Conservation (phyloP, 768 basidiomycete genomes). For the Leucocoprinus sp. region DNA sequence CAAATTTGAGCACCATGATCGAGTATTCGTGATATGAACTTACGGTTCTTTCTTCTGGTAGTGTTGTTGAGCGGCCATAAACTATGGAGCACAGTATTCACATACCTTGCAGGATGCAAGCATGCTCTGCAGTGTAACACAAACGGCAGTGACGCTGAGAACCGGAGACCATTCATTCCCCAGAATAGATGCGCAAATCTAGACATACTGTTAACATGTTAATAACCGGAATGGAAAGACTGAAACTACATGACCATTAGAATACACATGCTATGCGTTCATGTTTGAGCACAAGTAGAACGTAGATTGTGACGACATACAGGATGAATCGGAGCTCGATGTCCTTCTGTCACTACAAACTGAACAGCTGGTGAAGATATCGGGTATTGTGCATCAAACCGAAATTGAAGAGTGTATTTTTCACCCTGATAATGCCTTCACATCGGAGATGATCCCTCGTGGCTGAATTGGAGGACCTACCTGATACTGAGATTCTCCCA, state of each 20-base stretch:
- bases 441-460: background rate
- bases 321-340: conserved; percentile 70
- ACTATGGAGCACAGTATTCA: background rate
- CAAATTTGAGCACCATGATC: background rate
- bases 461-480: conserved; percentile 24
- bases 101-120: conserved; percentile 82
- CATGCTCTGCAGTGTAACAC: conserved; percentile 87
- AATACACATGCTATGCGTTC: conserved; percentile 67
- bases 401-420: conserved; percentile 69
- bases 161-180: conserved; percentile 89
- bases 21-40: conserved; percentile 14
- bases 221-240: background rate
- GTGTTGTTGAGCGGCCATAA: background rate
- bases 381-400: conserved; percentile 76
- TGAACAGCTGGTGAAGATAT: conserved; percentile 85
- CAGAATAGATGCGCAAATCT: conserved; percentile 89
- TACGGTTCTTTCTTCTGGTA: conserved; percentile 56
- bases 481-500: conserved; percentile 76
- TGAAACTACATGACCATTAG: conserved; percentile 69
- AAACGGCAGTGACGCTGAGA: conserved; percentile 73
- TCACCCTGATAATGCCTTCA: conserved; percentile 44
- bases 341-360: conserved; percentile 61
- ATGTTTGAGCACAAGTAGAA: conserved; percentile 6
- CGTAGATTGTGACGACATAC: conserved; percentile 33
- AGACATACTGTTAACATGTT: background rate